phyloP scores from a whole-genome alignment of 2,329 filamentous ascomycete genomes.

The Ambrosiella beaveri region DNA sequence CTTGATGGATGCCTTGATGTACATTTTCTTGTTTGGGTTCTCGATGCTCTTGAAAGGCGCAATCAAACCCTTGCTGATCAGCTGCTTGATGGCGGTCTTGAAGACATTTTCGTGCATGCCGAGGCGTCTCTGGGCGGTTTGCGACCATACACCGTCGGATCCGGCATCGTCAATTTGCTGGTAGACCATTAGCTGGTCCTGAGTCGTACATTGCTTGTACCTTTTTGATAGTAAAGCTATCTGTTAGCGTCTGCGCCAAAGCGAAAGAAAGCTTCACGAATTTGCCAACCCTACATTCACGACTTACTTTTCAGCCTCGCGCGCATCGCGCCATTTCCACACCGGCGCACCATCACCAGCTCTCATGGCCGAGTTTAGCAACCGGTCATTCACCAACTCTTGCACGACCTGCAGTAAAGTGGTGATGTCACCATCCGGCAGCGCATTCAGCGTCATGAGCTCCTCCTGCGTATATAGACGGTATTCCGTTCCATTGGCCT shows the following conservation, averaged over 20 bases:
- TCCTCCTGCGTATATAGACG: conserved; percentile 41
- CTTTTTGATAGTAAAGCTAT: conserved; percentile 19
- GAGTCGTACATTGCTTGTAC: conserved; percentile 41
- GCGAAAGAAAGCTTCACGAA: not conserved
- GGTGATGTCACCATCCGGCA: conserved; percentile 37
- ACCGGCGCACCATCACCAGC: conserved; percentile 26
- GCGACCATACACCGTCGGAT: conserved; percentile 77
- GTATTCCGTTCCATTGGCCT: conserved; percentile 29
- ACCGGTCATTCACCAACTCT: conserved; percentile 40
- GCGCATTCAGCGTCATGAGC: conserved; percentile 37
- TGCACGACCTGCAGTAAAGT: conserved; percentile 39
- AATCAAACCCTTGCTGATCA: conserved; percentile 69
- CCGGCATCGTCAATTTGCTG: conserved; percentile 74
- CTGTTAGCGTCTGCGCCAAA: not conserved
- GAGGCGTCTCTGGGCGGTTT: conserved; percentile 61
- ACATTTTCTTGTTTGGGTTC: conserved; percentile 83
- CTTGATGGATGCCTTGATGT: conserved; percentile 71
- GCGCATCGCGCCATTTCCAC: conserved; percentile 41
- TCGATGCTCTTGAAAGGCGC: conserved; percentile 84
- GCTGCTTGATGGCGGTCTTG: conserved; percentile 64
- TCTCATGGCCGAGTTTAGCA: conserved; percentile 32
- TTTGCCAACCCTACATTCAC: not conserved
- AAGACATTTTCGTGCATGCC: conserved; percentile 73
- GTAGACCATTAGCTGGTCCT: conserved; percentile 75
- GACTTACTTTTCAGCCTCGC: conserved; percentile 44